A percentile compares a stretch with the other conserved stretches of the same genome.
These are phyloP conservation scores for Dioszegia crocea DNA, from an alignment of 768 basidiomycete species.

Conservation along the genomic window DNA sequence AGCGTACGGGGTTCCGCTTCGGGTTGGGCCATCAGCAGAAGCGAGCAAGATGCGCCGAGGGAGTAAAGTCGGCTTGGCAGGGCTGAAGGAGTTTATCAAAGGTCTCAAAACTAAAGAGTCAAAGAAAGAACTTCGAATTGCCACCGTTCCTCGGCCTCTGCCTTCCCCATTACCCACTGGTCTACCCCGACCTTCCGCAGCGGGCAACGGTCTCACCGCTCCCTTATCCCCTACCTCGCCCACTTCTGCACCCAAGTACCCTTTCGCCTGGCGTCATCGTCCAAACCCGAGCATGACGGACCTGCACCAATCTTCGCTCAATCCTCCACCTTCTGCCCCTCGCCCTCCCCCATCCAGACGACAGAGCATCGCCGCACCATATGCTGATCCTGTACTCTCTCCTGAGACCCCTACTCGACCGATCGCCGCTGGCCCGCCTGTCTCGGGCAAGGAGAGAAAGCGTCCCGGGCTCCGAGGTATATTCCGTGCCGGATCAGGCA, in stretches of 20 bases:
- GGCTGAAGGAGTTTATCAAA: slow-evolving; percentile 36
- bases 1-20: background rate
- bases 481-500: slow-evolving; percentile 32
- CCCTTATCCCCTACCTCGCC: slow-evolving; percentile 4
- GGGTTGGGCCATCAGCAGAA: background rate
- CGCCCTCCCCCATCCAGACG: background rate
- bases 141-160: background rate
- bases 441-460: background rate
- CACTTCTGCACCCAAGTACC: background rate
- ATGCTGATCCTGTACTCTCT: background rate
- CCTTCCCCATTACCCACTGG: slow-evolving; percentile 3
- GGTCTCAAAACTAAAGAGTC: slow-evolving; percentile 6
- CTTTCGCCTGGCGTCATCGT: slow-evolving; percentile 5
- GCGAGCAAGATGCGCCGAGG: slow-evolving; percentile 17
- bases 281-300: slow-evolving; percentile 4
- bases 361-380: background rate
- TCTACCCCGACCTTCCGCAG: background rate
- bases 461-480: slow-evolving; percentile 25
- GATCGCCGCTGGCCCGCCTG: background rate
- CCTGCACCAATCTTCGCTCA: background rate
- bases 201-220: background rate
- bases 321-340: background rate
- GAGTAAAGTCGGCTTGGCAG: slow-evolving; percentile 34
- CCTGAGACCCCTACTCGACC: background rate
- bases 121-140: slow-evolving; percentile 2